A percentile compares a stretch with the other conserved stretches of the same genome.
Evolutionary conservation across 1,284 basidiomycete species (phyloP).

Genomic region (Ganoderma lucidum): DNA sequence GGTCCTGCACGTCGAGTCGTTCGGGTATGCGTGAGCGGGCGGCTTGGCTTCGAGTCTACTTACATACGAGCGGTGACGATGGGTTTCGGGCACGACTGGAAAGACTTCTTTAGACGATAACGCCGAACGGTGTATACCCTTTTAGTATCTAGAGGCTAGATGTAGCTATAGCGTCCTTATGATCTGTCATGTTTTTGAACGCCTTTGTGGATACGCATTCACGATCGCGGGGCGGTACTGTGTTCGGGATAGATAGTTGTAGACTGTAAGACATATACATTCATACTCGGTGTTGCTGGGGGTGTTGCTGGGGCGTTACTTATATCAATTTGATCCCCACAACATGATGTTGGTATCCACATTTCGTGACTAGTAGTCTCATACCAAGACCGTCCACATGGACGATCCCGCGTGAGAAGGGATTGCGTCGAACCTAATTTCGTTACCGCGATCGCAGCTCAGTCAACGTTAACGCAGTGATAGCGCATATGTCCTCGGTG

Average conservation of each 20-base stretch:
- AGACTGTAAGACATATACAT: background rate
- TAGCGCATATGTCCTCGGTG: background rate
- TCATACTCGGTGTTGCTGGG: too few relatives aligned
- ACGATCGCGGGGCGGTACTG: background rate
- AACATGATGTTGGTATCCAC: background rate
- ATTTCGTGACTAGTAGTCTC: background rate
- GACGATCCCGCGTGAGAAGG: too few relatives aligned
- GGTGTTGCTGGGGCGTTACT: background rate
- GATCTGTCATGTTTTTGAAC: background rate
- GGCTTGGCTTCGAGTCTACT: background rate
- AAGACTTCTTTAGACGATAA: background rate
- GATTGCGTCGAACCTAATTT: too few relatives aligned
- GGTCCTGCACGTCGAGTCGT: constrained; percentile 56
- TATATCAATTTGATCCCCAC: background rate
- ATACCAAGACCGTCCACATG: too few relatives aligned
- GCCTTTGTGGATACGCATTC: background rate
- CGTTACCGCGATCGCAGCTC: background rate
- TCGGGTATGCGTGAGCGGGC: constrained; percentile 46
- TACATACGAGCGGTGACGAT: background rate
- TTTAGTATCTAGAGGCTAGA: background rate
- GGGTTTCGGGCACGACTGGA: background rate
- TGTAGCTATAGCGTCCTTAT: constrained; percentile 2
- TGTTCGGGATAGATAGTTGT: background rate
- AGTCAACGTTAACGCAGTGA: background rate
- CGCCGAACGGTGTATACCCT: background rate